Percentiles rank a stretch among this genome's conserved stretches.
phyloP scores from a whole-genome alignment of 805 yeast genomes.

The Lachancea cidri region DNA sequence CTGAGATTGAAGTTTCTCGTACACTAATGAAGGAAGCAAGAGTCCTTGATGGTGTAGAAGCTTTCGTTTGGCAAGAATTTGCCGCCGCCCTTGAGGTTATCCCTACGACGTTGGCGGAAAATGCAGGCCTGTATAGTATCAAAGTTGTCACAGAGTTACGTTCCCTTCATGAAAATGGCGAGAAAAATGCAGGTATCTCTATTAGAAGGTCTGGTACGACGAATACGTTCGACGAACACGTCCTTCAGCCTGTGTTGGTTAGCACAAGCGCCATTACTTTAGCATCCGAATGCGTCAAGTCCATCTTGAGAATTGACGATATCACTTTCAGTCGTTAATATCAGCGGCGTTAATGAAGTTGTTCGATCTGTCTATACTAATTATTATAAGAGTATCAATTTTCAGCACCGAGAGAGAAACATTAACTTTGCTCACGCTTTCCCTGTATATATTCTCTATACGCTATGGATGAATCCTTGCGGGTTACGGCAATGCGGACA shows the following conservation, averaged over 20 bases:
- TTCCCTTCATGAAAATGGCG: constrained; percentile 86
- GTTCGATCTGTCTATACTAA: background rate
- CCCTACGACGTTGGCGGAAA: constrained; percentile 92
- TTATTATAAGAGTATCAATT: background rate
- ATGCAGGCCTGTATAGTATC: constrained; percentile 89
- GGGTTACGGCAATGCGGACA: too few relatives aligned
- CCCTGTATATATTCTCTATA: too few relatives aligned
- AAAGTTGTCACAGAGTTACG: constrained; percentile 89
- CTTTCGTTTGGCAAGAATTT: constrained; percentile 86
- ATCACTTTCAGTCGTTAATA: constrained; percentile 80
- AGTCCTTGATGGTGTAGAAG: constrained; percentile 76
- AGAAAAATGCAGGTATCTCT: constrained; percentile 89
- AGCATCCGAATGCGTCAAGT: constrained; percentile 95
- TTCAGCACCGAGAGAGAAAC: too few relatives aligned
- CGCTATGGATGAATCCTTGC: too few relatives aligned
- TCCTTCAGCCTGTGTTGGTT: constrained; percentile 92
- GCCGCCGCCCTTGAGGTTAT: constrained; percentile 89
- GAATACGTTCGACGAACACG: constrained; percentile 89
- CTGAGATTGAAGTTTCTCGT: constrained; percentile 86
- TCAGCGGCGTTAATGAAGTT: constrained; percentile 6
- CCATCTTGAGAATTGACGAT: constrained; percentile 94
- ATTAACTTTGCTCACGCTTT: too few relatives aligned
- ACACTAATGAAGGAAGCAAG: constrained; percentile 66
- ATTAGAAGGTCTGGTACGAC: constrained; percentile 91
- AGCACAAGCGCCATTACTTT: constrained; percentile 89